Evolutionary conservation across 2,329 filamentous ascomycete genomes (phyloP).

Genomic region (Graphilbum sp.): DNA sequence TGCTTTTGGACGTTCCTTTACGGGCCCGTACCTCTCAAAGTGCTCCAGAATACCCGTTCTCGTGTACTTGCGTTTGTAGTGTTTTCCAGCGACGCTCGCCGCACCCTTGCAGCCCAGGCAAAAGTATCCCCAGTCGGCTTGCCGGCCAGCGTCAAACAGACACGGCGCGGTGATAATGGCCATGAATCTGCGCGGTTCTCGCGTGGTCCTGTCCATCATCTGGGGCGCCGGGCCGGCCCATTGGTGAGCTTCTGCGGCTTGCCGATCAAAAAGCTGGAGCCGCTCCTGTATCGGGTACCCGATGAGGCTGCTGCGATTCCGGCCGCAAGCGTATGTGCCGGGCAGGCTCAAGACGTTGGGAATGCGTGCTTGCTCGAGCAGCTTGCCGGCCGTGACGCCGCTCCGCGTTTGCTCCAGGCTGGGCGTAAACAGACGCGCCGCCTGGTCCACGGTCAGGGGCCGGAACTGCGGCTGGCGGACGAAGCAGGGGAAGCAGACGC

Average conservation of each 20-base stretch:
- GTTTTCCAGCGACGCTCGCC: not conserved
- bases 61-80: constrained; percentile 2
- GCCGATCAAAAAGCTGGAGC: not conserved
- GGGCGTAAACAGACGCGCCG: constrained; percentile 11
- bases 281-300: not conserved
- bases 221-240: not conserved
- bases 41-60: constrained; percentile 1
- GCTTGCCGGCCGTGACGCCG: not conserved
- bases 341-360: constrained; percentile 19
- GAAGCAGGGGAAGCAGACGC: constrained; percentile 2
- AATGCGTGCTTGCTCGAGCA: not conserved
- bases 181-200: constrained; percentile 1
- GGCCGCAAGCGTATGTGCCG: not conserved
- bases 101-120: not conserved
- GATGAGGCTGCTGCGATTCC: not conserved
- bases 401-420: not conserved
- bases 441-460: constrained; percentile 13
- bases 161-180: constrained; percentile 2
- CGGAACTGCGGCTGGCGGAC: constrained; percentile 6
- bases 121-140: constrained; percentile 3
- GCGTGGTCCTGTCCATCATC: not conserved
- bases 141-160: constrained; percentile 1
- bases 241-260: not conserved
- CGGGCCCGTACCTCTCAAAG: not conserved
- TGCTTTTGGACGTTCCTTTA: not conserved